Base-by-base conservation (phyloP, 495 filamentous ascomycete species). In the Hypoxylon fragiforme region DNA sequence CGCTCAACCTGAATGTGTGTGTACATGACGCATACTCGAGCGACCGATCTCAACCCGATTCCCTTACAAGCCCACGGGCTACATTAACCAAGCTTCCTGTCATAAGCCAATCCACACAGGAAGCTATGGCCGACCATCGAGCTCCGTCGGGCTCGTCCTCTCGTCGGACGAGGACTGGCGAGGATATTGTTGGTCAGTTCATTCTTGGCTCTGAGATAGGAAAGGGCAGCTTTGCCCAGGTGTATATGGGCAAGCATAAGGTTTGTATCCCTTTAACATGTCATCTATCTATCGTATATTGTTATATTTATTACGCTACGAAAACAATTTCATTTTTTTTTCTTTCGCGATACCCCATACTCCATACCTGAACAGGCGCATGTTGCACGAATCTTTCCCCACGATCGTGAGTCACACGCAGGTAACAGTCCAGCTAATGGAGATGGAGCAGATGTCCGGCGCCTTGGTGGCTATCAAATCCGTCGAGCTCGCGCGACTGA, bases 201-300 rank as follows among this genome's bases (percentile, higher is more conserved):
- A 79, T 78, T 53, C 81, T 90, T 62, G 78, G 88, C 54, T 84
- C 87, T 45, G 86, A 96, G 73, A 95, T 97, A 62, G 92, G 92
- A 43, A 90, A 89, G 75, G 92, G 92, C 31, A 97, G 92, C 80
- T 97, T 97, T 77, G 92, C 92, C 51, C 90, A 89, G 46, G 92
- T 97, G 55, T 97, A 91, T 68, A 83, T 86, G 68, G 92, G 89
- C 61, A 82, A 84, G 34, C 89, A 94, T 68, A 85, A 85, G 71
- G 91, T 95, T 75, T 75, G 87, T 81, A 58, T 40, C 44, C 18
- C 35, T 37, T 35, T 41, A 31, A 31, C 42, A 21, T 39, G 11
- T 19, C 18, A 34, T 18, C n/a, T 24, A 28, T 28, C 45, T 19
- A 22, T 37, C 37, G 41, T 32, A 19, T 44, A 30, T 57, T 45